A percentile compares a stretch with the other conserved stretches of the same genome.
These are phyloP conservation scores for Talaromyces pinophilus DNA, from an alignment of 2,329 filamentous ascomycete genomes.

Conservation along the genomic window DNA sequence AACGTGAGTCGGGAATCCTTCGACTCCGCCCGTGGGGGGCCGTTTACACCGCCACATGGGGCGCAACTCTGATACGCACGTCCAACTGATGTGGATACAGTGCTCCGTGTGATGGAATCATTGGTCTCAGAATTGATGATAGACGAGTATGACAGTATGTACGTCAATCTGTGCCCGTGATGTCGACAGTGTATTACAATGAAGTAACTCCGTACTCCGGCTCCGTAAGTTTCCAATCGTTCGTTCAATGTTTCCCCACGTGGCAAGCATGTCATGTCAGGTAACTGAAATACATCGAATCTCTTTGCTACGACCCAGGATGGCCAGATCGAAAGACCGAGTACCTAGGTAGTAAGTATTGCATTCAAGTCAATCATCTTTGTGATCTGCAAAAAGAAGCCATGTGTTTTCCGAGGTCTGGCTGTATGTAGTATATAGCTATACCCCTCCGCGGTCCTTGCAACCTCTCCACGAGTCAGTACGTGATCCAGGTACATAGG, in stretches of 20 bases:
- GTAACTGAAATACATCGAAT: background rate
- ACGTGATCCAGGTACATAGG: background rate
- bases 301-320: background rate
- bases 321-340: background rate
- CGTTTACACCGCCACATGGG: background rate
- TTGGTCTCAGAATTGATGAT: background rate
- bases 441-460: background rate
- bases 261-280: background rate
- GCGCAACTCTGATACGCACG: slow-evolving; percentile 5
- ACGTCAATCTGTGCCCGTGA: background rate
- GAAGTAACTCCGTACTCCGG: slow-evolving; percentile 3
- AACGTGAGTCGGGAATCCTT: background rate
- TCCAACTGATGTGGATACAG: background rate
- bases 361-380: background rate
- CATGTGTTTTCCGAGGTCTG: background rate
- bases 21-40: background rate
- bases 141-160: background rate
- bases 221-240: background rate
- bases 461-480: background rate
- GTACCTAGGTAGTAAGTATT: background rate
- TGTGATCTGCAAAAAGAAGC: background rate
- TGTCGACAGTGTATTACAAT: background rate
- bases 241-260: slow-evolving; percentile 1
- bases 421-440: background rate
- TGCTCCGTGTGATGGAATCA: slow-evolving; percentile 3